Conservation (phyloP, 179 eudicot species). For the Corrigiola litoralis region DNA sequence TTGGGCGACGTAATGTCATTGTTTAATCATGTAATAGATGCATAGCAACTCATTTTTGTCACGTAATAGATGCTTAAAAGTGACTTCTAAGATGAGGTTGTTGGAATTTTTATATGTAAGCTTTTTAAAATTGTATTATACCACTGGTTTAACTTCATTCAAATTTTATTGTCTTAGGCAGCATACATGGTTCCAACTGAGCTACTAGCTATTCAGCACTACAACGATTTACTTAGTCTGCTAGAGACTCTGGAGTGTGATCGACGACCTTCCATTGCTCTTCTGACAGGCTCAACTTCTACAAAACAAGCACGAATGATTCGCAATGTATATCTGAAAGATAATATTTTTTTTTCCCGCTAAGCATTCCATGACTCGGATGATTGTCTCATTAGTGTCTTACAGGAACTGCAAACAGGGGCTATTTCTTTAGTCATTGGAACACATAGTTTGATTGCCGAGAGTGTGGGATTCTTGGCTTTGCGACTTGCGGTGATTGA, state of each 20-base stretch:
- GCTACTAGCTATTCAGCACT: conserved; percentile 91
- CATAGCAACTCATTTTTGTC: not conserved
- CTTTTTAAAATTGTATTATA: not conserved
- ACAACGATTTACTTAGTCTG: conserved; percentile 57
- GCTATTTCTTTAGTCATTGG: conserved; percentile 83
- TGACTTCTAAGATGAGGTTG: not conserved
- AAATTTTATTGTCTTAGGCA: conserved; percentile 45
- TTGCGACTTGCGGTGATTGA: conserved; percentile 89
- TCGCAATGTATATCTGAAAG: conserved; percentile 58
- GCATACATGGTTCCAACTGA: conserved; percentile 99
- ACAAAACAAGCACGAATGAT: conserved; percentile 67
- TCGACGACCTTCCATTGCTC: conserved; percentile 62
- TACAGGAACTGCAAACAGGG: conserved; percentile 83
- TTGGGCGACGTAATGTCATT: not conserved
- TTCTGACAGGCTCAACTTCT: conserved; percentile 89
- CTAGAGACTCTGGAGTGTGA: conserved; percentile 46
- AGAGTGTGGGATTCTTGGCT: conserved; percentile 68
- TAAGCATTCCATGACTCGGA: conserved; percentile 10
- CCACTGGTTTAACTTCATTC: not conserved
- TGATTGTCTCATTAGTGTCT: conserved; percentile 12
- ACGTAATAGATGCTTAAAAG: not conserved
- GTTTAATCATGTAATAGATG: not conserved
- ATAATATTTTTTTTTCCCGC: not conserved
- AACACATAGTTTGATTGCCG: conserved; percentile 86
- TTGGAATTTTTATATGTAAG: not conserved